These are phyloP conservation scores for Erysimum pusillum DNA, from an alignment of 441 rosid species.

Conservation along the genomic window DNA sequence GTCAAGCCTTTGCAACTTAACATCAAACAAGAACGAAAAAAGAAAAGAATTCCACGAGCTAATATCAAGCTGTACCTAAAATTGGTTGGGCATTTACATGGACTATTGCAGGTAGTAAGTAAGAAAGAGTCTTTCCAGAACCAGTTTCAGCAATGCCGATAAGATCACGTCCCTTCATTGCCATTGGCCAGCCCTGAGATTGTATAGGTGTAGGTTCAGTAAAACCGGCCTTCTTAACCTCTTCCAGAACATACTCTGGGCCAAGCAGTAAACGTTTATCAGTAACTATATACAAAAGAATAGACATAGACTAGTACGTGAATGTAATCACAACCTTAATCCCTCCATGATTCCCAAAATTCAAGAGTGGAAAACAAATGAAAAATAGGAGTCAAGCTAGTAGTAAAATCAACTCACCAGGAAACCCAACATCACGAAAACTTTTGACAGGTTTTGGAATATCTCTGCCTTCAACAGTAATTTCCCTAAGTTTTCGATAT, in stretches of 20 bases:
- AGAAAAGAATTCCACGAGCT: no score
- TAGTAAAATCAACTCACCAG: constrained; percentile 58
- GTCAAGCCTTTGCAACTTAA: not conserved
- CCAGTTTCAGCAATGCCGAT: constrained; percentile 99
- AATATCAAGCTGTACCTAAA: constrained; percentile 57
- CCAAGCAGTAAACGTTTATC: constrained; percentile 23
- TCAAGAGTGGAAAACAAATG: not conserved
- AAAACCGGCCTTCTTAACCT: constrained; percentile 88
- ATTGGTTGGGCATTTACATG: constrained; percentile 97
- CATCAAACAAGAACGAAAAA: not conserved
- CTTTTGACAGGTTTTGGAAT: constrained; percentile 88
- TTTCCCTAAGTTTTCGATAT: constrained; percentile 73
- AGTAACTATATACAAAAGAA: constrained; percentile 27
- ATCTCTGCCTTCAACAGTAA: constrained; percentile 90
- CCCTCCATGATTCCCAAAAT: not conserved
- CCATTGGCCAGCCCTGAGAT: constrained; percentile 99
- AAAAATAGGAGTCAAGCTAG: not conserved
- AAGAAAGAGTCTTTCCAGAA: constrained; percentile 93
- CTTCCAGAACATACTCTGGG: constrained; percentile 92
- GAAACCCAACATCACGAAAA: constrained; percentile 83
- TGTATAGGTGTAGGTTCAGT: constrained; percentile 94
- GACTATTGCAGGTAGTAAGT: constrained; percentile 91
- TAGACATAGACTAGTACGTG: not conserved
- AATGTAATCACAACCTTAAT: not conserved
- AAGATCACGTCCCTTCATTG: constrained; percentile 91